These are phyloP conservation scores for Glycine soja DNA, from an alignment of 306 rosid genomes.

Conservation along the genomic window DNA sequence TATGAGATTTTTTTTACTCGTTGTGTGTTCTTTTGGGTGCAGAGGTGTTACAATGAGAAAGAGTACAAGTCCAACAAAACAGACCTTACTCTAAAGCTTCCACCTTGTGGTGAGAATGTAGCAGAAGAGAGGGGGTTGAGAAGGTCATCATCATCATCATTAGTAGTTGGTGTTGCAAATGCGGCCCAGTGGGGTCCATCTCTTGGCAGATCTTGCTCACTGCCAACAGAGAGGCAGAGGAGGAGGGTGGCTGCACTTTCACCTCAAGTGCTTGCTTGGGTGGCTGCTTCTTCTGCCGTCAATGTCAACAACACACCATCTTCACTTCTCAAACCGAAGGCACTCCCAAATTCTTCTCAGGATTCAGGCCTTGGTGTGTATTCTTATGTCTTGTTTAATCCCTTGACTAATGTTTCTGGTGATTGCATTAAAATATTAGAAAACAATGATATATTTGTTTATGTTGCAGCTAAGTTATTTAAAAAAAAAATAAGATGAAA, in stretches of 20 bases:
- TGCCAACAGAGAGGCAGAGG: slow-evolving; percentile 11
- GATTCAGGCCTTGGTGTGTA: slow-evolving; percentile 7
- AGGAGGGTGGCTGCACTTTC: no score
- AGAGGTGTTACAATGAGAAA: slow-evolving; percentile 25
- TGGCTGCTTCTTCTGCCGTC: slow-evolving; percentile 18
- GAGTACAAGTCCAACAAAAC: slow-evolving; percentile 6
- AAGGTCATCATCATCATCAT: slow-evolving; percentile 39
- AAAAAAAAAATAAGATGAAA: background rate
- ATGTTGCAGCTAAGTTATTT: background rate
- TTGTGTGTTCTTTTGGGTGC: background rate
- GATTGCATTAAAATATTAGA: background rate
- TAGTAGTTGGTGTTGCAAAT: slow-evolving; percentile 8
- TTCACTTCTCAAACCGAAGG: background rate
- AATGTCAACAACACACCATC: slow-evolving; percentile 2
- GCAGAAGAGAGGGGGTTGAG: slow-evolving; percentile 40
- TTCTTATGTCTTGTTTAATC: slow-evolving; percentile 2
- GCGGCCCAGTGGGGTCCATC: background rate
- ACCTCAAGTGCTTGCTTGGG: background rate
- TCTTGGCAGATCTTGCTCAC: slow-evolving; percentile 36
- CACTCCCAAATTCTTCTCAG: background rate
- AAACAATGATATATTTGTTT: background rate
- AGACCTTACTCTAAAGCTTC: slow-evolving; percentile 45
- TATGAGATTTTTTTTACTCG: background rate
- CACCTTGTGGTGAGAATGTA: slow-evolving; percentile 38
- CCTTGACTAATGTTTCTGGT: background rate